These are phyloP conservation scores for Colletotrichum destructivum DNA, from an alignment of 2,329 filamentous ascomycete species.

Conservation along the genomic window DNA sequence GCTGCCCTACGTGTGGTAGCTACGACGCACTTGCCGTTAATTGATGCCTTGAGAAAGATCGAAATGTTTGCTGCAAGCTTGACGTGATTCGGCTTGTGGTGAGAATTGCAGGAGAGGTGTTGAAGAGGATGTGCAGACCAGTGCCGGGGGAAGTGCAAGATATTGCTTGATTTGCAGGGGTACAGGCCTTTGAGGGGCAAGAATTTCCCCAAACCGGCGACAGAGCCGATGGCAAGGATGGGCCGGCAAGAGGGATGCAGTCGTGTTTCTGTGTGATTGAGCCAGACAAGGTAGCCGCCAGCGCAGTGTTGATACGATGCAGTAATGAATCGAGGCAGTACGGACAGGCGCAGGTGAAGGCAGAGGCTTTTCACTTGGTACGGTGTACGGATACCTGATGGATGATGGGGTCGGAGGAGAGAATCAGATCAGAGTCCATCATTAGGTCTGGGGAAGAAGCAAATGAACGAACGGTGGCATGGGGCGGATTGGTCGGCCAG, in stretches of 20 bases:
- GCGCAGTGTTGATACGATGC: conserved; percentile 21
- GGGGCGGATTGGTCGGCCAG: conserved; percentile 2
- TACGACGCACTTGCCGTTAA: neutral
- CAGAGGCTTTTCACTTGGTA: neutral
- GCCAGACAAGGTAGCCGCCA: conserved; percentile 10
- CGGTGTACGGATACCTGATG: neutral
- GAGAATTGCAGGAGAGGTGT: conserved; percentile 14
- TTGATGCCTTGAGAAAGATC: conserved; percentile 12
- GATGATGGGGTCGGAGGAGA: conserved; percentile 1
- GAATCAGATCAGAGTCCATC: conserved; percentile 15
- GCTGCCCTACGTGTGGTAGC: neutral
- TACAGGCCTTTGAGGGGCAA: conserved; percentile 15
- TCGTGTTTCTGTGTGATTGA: conserved; percentile 7
- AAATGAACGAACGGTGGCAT: neutral
- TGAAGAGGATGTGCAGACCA: conserved; percentile 8
- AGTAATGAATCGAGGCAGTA: neutral
- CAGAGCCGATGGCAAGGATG: conserved; percentile 36
- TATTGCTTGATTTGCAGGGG: conserved; percentile 34
- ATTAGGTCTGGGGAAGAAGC: conserved; percentile 32
- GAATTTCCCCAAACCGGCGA: conserved; percentile 33
- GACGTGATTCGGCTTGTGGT: conserved; percentile 9
- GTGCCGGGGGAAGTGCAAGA: conserved; percentile 32
- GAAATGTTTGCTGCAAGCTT: neutral
- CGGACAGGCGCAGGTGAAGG: conserved; percentile 10
- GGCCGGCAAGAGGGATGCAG: neutral